Conservation (phyloP, 106 monocot species). For the Allium cepa region DNA sequence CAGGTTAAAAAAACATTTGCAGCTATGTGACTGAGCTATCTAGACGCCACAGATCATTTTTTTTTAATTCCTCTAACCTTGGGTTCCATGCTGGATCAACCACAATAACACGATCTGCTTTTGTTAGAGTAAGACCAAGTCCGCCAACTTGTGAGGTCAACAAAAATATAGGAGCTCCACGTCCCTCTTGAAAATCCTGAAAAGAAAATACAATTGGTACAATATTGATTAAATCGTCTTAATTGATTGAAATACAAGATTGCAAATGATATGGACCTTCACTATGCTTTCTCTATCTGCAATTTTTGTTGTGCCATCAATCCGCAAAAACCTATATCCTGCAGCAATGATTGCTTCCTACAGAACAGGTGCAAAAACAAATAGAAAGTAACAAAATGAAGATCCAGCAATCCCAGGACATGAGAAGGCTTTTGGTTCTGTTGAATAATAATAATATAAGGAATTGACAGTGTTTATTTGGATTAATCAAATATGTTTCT, state of each 20-base stretch:
- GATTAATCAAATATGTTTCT: too few relatives aligned
- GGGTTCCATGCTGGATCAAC: slow-evolving; percentile 99
- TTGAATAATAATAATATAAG: too few relatives aligned
- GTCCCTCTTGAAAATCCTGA: slow-evolving; percentile 93
- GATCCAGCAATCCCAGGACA: background rate
- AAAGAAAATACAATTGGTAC: slow-evolving; percentile 7
- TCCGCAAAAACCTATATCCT: slow-evolving; percentile 67
- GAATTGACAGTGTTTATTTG: too few relatives aligned
- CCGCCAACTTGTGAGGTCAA: slow-evolving; percentile 97
- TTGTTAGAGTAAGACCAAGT: slow-evolving; percentile 95
- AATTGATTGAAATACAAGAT: background rate
- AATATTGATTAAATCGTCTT: background rate
- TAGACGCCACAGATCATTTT: background rate
- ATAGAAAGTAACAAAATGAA: background rate
- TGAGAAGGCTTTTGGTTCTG: too few relatives aligned
- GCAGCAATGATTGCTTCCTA: slow-evolving; percentile 63
- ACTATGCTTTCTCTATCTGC: slow-evolving; percentile 79
- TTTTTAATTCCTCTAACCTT: slow-evolving; percentile 35
- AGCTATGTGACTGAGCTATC: background rate
- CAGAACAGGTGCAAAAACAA: background rate
- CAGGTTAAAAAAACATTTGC: background rate
- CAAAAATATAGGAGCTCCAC: slow-evolving; percentile 74
- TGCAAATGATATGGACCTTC: slow-evolving; percentile 29
- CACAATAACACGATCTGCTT: slow-evolving; percentile 95
- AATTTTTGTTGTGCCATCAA: slow-evolving; percentile 98